Base-by-base conservation (phyloP, 345 rosid species). In the Aethionema arabicum region DNA sequence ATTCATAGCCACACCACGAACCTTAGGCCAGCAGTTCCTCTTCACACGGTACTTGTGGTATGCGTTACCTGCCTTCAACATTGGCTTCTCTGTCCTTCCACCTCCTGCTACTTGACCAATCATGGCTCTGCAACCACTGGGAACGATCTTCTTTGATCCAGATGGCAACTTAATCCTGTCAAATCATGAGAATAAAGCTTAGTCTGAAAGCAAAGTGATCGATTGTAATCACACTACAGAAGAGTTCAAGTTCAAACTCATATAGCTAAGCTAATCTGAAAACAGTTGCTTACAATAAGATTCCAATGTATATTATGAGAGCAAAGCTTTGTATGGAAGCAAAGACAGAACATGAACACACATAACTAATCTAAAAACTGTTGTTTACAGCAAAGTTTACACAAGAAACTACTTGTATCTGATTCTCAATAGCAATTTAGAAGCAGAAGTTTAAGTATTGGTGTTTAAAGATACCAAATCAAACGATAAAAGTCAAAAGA, bases 21-120 rank as follows among this genome's bases (percentile, higher is more conserved):
- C 92, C 86, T 81, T 81, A 35, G 92, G 88, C 92, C 92, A 85
- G 75, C 85, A 78, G 80, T 85, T 85, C 68, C 91, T 83, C 84
- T 85, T 85, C 40, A 82, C 88, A 5, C 80, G 78, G 76, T 53
- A 85, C 68, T 85, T 85, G 77, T 85, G 92, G 65, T 81, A 85
- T 0, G 88, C 88, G 49, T 85, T 85, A 32, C 88, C 92, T 1
- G 91, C 91, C 82, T 85, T 85, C 0, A 85, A 73, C 68, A 85
- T 47, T 0, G 91, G 91, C 65, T 85, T 85, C 82, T 85, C 91
- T 6, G 88, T 85, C 51, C 91, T 85, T 16, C 91, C 91, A 47
- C 91, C 91, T 16, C 91, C 91, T 0, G 91, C 86, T 56, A 85
- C 85, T 41, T 85, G 88, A 10, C 91, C 91, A 61, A 85, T 62